Base-by-base conservation (phyloP, 2,329 filamentous ascomycete genomes). In the Drechslerella coelobrocha region DNA sequence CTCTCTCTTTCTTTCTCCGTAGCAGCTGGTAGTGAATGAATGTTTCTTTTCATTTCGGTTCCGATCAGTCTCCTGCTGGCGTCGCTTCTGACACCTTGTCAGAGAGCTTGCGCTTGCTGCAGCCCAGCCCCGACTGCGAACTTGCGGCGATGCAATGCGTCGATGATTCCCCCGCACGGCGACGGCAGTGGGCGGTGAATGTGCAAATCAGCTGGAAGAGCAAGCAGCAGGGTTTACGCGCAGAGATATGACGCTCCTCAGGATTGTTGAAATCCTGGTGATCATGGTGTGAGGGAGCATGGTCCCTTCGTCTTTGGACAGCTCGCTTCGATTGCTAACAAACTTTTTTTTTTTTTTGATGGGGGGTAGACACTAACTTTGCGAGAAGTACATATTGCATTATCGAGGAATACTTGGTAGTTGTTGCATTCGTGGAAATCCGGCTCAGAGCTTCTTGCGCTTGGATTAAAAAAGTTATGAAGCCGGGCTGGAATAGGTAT, bases 91-190 rank as follows among this genome's bases (percentile, higher is more conserved):
- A 61, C 34, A 68, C 63, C 63, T 43, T 68, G 63, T 68, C 63
- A 61, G 61, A 50, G 34, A 39, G 34, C 34, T 39, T 6, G 34
- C 34, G 56, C 55, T 41, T 68, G 54, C n/a, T n/a, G n/a, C n/a
- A n/a, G 61, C 63, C 63, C 56, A 61, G 41, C 48, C 63, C 63
- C 56, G 63, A 68, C 56, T 68, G 63, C 56, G 63, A 68, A 61
- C 51, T 62, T 17, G 39, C 43, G 31, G 39, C 45, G 21, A 51
- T 48, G 39, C 5, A 6, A 5, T 39, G 34, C 34, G 34, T 39
- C 12, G 34, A 39, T 39, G 34, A 39, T 14, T 39, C 17, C 34
- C 34, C 34, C 34, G 34, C 34, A 39, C 34, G 34, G 29, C 29
- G 29, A 34, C 29, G 29, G 34, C 34, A n/a, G 34, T n/a, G 34